Base-by-base conservation (phyloP, 148 eudicot species). In the Fagopyrum esculentum region DNA sequence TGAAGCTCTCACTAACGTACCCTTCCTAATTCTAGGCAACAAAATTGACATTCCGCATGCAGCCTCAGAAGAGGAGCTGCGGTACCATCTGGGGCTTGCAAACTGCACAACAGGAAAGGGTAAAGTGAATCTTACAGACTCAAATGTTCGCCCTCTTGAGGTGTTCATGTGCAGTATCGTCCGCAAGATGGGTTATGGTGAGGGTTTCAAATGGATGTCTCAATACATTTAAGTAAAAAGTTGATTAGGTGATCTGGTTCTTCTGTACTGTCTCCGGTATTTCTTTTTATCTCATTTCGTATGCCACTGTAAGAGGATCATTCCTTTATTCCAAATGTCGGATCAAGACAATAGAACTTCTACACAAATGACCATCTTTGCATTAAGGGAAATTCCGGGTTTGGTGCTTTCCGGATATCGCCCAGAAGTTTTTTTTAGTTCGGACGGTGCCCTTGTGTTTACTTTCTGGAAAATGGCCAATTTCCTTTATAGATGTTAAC, bases 131-230 rank as follows among this genome's bases (percentile, higher is more conserved):
- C 83, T 81, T 5, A 50, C 76, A 2, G 82, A 73, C 1, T 75
- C 82, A 15, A 74, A 57, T 54, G 82, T 77, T 26, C 85, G 88
- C 5, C 88, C 87, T 45, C 73, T 82, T 12, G 87, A 85, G 83
- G 73, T 85, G 8, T 85, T 78, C 77, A 85, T 85, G 87, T 85
- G 88, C 84, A 83, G 88, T 76, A 80, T 82, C 52, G 88, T 83
- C 19, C 80, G 84, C 43, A 85, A 85, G 78, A 85, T 85, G 88
- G 88, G 88, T 30, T 85, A 85, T 56, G 85, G 88, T 50, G 86
- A 85, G 3, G 88, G 82, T 0, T 85, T 85, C 78, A 83, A 78
- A 73, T 83, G 88, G 88, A 71, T 85, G 7, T 83, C 86, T 17
- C 82, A 83, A 11, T 83, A 85, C 57, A 83, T 83, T 83, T 75